Conservation (phyloP, 2,329 filamentous ascomycete species). For the Acephala macrosclerotiorum region DNA sequence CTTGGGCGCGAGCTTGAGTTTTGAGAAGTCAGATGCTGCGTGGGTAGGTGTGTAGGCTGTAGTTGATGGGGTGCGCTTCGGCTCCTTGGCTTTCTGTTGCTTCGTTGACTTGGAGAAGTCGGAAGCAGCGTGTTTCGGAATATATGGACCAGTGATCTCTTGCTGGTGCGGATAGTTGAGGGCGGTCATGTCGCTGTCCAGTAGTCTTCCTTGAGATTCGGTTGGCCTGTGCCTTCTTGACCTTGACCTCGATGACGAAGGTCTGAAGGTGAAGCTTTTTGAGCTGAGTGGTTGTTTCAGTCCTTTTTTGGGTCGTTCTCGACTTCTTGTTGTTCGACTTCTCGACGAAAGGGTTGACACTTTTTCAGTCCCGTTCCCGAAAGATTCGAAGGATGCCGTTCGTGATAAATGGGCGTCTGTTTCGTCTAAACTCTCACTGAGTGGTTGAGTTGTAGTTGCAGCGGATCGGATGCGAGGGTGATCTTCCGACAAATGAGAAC, state of each 20-base stretch:
- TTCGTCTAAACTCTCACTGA: background rate
- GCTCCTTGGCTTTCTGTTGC: background rate
- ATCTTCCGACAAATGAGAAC: background rate
- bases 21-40: constrained; percentile 3
- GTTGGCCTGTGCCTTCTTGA: background rate
- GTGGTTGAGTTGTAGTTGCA: background rate
- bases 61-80: background rate
- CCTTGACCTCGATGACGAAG: background rate
- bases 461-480: background rate
- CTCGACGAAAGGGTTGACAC: background rate
- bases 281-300: constrained; percentile 3
- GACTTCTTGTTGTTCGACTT: background rate
- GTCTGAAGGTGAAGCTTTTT: constrained; percentile 11
- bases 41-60: background rate
- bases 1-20: constrained; percentile 11
- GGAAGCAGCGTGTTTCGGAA: constrained; percentile 29
- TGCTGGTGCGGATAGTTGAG: background rate
- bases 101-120: constrained; percentile 19
- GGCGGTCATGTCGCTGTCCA: background rate
- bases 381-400: background rate
- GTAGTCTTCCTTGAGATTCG: constrained; percentile 3
- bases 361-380: background rate
- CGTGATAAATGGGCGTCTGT: background rate
- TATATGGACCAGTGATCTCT: constrained; percentile 15
- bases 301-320: constrained; percentile 10